Evolutionary conservation across 192 early-diverging fungal genomes (phyloP).

Genomic region (Rhizophagus clarus): DNA sequence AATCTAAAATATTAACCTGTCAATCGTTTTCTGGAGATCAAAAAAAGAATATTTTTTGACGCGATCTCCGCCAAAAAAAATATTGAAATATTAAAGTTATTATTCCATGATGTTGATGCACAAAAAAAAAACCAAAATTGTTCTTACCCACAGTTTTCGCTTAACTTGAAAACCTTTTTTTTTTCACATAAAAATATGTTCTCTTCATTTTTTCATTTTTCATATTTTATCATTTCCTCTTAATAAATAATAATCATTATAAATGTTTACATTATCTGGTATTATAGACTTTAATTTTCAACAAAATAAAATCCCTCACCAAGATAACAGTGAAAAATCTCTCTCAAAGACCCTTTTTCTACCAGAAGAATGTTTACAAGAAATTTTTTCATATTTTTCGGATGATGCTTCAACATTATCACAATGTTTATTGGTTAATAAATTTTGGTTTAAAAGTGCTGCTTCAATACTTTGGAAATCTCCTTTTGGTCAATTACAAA

Average conservation of each 20-base stretch:
- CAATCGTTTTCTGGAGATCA: not conserved
- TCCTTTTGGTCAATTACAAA: not conserved
- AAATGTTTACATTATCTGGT: no score
- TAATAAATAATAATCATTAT: no score
- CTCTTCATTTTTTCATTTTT: no score
- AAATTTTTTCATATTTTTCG: not conserved
- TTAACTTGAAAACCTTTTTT: no score
- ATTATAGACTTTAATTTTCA: no score
- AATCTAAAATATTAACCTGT: not conserved
- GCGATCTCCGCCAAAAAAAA: not conserved
- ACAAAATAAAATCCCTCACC: not conserved
- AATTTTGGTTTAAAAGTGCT: conserved; percentile 4
- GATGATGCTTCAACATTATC: not conserved
- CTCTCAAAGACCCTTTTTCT: not conserved
- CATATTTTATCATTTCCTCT: no score
- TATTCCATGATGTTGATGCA: no score
- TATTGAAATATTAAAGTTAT: no score
- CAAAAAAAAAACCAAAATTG: no score
- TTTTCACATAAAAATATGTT: no score
- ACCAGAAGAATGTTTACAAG: conserved; percentile 18
- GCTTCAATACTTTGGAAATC: not conserved
- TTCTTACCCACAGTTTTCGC: no score
- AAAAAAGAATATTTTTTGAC: not conserved
- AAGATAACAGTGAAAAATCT: not conserved
- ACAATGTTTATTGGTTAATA: conserved; percentile 3